These are phyloP conservation scores for Exobasidium cylindrosporum DNA, from an alignment of 1,284 basidiomycete genomes.

Conservation along the genomic window DNA sequence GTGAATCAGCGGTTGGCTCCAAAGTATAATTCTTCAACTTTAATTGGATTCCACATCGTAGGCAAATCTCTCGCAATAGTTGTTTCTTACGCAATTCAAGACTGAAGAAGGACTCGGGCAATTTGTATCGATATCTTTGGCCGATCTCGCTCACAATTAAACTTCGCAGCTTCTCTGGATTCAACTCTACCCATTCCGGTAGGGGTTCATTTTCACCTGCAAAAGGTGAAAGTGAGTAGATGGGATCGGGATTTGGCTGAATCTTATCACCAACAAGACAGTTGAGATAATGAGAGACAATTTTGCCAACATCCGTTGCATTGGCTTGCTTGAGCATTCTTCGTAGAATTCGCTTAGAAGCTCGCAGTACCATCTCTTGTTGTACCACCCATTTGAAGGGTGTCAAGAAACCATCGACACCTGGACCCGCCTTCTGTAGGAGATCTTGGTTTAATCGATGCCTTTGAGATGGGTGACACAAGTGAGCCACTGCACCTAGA, in stretches of 20 bases:
- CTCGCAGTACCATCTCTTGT: slow-evolving; percentile 63
- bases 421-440: slow-evolving; percentile 43
- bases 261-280: slow-evolving; percentile 60
- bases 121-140: slow-evolving; percentile 59
- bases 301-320: slow-evolving; percentile 29
- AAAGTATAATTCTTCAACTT: slow-evolving; percentile 60
- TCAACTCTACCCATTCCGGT: slow-evolving; percentile 58
- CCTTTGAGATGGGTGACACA: slow-evolving; percentile 56
- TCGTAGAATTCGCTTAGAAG: slow-evolving; percentile 61
- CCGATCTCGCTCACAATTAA: slow-evolving; percentile 58
- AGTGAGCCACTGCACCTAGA: slow-evolving; percentile 58
- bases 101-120: slow-evolving; percentile 57
- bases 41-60: slow-evolving; percentile 62
- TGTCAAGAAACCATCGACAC: slow-evolving; percentile 44
- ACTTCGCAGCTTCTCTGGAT: slow-evolving; percentile 58
- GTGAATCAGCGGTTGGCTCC: slow-evolving; percentile 22
- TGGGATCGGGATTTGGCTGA: slow-evolving; percentile 57
- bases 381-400: slow-evolving; percentile 55
- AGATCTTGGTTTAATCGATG: slow-evolving; percentile 48
- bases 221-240: slow-evolving; percentile 26
- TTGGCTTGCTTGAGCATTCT: slow-evolving; percentile 43
- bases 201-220: slow-evolving; percentile 22
- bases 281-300: slow-evolving; percentile 63
- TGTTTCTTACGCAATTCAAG: slow-evolving; percentile 56
- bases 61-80: slow-evolving; percentile 61